Conservation (phyloP, 192 early-diverging fungal species). For the Rhizoclosmatium globosum region DNA sequence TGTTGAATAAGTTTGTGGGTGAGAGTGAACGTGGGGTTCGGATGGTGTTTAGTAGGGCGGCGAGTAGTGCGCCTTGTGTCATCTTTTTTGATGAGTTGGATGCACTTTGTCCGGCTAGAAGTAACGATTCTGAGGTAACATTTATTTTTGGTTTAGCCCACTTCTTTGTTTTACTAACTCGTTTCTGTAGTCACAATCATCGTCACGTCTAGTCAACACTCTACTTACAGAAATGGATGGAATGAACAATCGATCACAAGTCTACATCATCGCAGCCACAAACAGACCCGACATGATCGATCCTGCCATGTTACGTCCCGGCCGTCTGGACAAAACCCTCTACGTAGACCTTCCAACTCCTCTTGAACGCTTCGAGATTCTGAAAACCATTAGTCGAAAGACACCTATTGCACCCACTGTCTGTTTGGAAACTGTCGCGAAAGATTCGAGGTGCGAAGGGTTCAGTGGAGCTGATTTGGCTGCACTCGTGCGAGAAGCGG, state of each 20-base stretch:
- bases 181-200: conserved; percentile 74
- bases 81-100: conserved; percentile 99
- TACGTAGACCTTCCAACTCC: conserved; percentile 93
- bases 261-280: conserved; percentile 97
- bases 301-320: conserved; percentile 96
- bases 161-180: not conserved
- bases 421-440: conserved; percentile 53
- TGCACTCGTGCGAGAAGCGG: conserved; percentile 65
- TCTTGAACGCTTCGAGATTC: conserved; percentile 84
- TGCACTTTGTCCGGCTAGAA: conserved; percentile 85
- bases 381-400: conserved; percentile 74
- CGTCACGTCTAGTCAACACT: conserved; percentile 96
- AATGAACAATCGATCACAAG: conserved; percentile 84
- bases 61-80: conserved; percentile 92
- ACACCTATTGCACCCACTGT: conserved; percentile 44
- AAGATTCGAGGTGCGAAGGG: conserved; percentile 58
- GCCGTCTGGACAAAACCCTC: conserved; percentile 95
- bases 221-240: conserved; percentile 97
- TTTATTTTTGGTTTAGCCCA: not conserved
- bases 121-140: conserved; percentile 89
- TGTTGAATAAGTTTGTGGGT: conserved; percentile 99
- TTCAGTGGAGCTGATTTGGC: conserved; percentile 70
- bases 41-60: conserved; percentile 93
- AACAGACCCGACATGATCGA: conserved; percentile 99
- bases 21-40: conserved; percentile 97